A percentile compares a stretch with the other conserved stretches of the same genome.
Evolutionary conservation across 1,284 basidiomycete genomes (phyloP).

Genomic region (Phylloporus gajari): DNA sequence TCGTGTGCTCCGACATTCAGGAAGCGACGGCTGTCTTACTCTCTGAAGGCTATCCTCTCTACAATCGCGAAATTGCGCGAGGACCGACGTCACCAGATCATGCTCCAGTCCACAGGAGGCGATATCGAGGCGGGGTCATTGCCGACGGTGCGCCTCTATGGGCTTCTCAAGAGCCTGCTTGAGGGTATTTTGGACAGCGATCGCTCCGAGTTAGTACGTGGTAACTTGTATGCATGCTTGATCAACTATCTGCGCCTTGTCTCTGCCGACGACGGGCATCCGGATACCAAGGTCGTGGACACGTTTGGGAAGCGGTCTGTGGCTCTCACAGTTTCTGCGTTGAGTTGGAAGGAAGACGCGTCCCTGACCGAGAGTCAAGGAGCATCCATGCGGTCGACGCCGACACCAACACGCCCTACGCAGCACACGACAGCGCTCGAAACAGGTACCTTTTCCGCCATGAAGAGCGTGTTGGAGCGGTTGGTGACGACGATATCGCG

Average conservation of each 20-base stretch:
- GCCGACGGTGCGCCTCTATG: slow-evolving; percentile 82
- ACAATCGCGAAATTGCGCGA: slow-evolving; percentile 87
- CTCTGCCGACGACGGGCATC: slow-evolving; percentile 40
- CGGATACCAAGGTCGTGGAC: slow-evolving; percentile 38
- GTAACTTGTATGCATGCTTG: slow-evolving; percentile 93
- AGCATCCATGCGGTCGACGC: slow-evolving; percentile 36
- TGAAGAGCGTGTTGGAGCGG: slow-evolving; percentile 77
- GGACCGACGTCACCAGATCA: slow-evolving; percentile 73
- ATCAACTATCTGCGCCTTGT: slow-evolving; percentile 89
- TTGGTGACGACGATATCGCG: slow-evolving; percentile 83
- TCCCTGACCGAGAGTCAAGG: slow-evolving; percentile 48
- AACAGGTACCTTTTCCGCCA: slow-evolving; percentile 66
- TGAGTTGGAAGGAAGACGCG: slow-evolving; percentile 53
- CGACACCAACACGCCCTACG: slow-evolving; percentile 37
- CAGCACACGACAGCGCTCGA: slow-evolving; percentile 61
- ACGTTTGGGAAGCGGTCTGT: slow-evolving; percentile 37
- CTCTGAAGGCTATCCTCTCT: slow-evolving; percentile 83
- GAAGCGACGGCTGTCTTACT: slow-evolving; percentile 83
- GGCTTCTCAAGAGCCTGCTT: slow-evolving; percentile 80
- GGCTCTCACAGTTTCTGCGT: slow-evolving; percentile 47
- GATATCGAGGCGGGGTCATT: slow-evolving; percentile 72
- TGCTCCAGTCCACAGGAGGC: slow-evolving; percentile 70
- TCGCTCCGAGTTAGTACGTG: slow-evolving; percentile 90
- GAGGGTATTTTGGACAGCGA: slow-evolving; percentile 83
- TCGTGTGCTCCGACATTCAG: slow-evolving; percentile 68